Evolutionary conservation across 768 basidiomycete species (phyloP), one percentile per base, ranked within the genome.

Genomic region (Gyrodon lividus): DNA sequence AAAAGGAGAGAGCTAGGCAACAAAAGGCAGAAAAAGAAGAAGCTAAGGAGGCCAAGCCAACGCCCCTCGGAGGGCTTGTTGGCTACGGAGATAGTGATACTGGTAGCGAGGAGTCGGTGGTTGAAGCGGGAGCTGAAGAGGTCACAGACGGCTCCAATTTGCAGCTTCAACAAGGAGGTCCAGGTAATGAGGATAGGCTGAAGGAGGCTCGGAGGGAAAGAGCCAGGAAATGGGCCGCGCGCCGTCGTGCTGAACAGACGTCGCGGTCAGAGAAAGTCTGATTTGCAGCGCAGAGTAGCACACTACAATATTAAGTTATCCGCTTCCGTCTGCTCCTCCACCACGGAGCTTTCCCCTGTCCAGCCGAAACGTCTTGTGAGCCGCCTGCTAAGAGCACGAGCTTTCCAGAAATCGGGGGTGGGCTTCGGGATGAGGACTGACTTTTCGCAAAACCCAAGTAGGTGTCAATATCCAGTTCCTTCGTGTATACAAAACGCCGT

Each of bases 51-150:
- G 16, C 47, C n/a, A 30, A 52, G 55, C 37, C 39, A 30, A 24
- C 43, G 20, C 16, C 73, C 14, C 66, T 87, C n/a, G 79, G 79
- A 3, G 76, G 74, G 4, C 65, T 90, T 38, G 77, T 75, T 30
- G 77, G 77, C 14, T 90, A 90, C 56, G 83, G 77, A 1, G 80
- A 77, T 43, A 80, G 79, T 61, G 79, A 78, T 20, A 77, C 75
- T 22, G 76, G 74, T 35, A 60, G 60, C 4, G 59, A 54, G 17
- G 67, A 72, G 20, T 67, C 61, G 2, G 67, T 67, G 22, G 69
- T 63, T 2, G 61, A 62, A 3, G 59, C 54, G 13, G 53, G 51
- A 10, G 48, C 40, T 6, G n/a, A 46, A 35, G 19, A 26, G 49
- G 24, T 4, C 33, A 39, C 13, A 26, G 42, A 22, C 43, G 13